phyloP scores from a whole-genome alignment of 2,329 filamentous ascomycete genomes.

The Fusarium abutilonis region DNA sequence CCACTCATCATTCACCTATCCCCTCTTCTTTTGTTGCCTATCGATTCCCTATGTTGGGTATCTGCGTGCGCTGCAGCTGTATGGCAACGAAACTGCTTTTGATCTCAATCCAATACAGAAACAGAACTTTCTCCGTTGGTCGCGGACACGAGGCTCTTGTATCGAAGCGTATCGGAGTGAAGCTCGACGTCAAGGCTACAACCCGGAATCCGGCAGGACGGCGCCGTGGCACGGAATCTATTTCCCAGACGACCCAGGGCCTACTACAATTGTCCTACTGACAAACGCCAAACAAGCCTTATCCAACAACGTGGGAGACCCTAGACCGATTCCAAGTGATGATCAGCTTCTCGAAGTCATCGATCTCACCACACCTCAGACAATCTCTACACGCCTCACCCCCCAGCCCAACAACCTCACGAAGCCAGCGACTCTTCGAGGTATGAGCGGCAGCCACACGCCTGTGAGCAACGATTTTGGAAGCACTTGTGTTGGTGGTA shows the following conservation, averaged over 20 bases:
- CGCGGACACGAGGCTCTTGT: no score
- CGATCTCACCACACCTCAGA: no score
- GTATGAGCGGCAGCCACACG: constrained; percentile 18
- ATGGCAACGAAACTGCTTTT: no score
- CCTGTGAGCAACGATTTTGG: constrained; percentile 7
- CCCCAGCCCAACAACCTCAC: neutral
- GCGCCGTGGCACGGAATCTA: constrained; percentile 13
- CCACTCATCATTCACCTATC: no score
- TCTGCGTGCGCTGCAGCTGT: no score
- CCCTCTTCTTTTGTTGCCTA: no score
- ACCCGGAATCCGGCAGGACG: no score
- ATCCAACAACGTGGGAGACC: neutral
- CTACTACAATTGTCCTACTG: neutral
- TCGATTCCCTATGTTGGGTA: no score
- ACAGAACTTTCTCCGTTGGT: no score
- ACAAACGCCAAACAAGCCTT: neutral
- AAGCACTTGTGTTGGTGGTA: constrained; percentile 15
- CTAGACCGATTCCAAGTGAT: neutral
- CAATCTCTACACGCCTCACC: neutral
- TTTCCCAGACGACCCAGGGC: constrained; percentile 9
- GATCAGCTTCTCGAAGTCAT: neutral
- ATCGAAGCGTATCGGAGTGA: no score
- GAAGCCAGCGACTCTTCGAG: constrained; percentile 12
- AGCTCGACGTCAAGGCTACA: no score
- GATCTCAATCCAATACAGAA: no score